phyloP scores from a whole-genome alignment of 768 basidiomycete species.

The Asterophora lycoperdoides region DNA sequence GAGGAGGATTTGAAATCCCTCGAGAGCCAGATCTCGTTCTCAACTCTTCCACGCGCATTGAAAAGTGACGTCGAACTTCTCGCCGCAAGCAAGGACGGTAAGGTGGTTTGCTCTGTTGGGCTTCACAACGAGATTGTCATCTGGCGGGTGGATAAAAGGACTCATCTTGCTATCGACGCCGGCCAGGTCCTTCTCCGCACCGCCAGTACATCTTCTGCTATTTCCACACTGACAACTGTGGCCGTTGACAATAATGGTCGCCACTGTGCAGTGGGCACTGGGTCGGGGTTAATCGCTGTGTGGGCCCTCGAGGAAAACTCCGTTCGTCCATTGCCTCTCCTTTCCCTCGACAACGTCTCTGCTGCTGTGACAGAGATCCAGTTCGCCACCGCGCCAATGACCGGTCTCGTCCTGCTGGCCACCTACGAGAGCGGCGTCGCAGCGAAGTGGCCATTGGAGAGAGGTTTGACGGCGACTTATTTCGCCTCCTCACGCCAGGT shows the following conservation, averaged over 20 bases:
- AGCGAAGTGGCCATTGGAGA: constrained; percentile 48
- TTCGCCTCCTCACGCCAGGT: constrained; percentile 41
- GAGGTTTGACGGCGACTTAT: constrained; percentile 28
- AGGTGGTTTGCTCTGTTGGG: constrained; percentile 64
- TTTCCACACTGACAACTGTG: constrained; percentile 54
- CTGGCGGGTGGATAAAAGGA: constrained; percentile 49
- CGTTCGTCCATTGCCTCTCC: constrained; percentile 34
- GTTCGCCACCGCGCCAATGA: constrained; percentile 29
- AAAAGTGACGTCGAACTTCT: constrained; percentile 80
- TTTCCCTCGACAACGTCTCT: constrained; percentile 39
- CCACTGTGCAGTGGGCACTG: constrained; percentile 70
- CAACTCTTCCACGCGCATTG: constrained; percentile 77
- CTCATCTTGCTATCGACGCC: constrained; percentile 46
- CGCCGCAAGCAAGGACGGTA: constrained; percentile 65
- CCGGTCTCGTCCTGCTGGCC: constrained; percentile 35
- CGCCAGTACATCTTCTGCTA: constrained; percentile 44
- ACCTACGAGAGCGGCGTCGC: constrained; percentile 59
- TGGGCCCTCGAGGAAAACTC: constrained; percentile 50
- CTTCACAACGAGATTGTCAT: constrained; percentile 73
- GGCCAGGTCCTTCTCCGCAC: constrained; percentile 46
- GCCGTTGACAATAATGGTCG: constrained; percentile 58
- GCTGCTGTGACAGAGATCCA: constrained; percentile 51
- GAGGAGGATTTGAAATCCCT: constrained; percentile 31
- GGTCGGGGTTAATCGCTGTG: constrained; percentile 56
- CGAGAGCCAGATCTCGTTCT: constrained; percentile 49